These are phyloP conservation scores for Candida qinlingensis DNA, from an alignment of 805 yeast species.

Conservation along the genomic window DNA sequence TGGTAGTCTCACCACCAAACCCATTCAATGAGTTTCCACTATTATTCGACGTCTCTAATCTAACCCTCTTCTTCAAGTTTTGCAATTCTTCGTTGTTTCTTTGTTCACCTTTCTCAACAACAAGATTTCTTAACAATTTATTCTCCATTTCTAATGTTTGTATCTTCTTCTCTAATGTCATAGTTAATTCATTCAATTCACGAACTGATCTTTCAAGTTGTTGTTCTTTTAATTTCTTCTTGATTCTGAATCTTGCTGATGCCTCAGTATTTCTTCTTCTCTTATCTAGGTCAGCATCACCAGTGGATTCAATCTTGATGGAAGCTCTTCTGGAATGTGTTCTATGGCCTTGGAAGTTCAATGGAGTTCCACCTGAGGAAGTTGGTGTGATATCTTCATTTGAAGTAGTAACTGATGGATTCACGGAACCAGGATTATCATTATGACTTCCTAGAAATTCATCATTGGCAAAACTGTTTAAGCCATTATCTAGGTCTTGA, in stretches of 20 bases:
- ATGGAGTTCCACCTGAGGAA: not conserved
- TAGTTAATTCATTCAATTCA: slow-evolving; percentile 65
- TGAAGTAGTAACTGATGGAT: slow-evolving; percentile 6
- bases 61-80: slow-evolving; percentile 43
- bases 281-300: slow-evolving; percentile 55
- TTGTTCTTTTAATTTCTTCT: slow-evolving; percentile 88
- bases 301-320: slow-evolving; percentile 16
- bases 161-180: slow-evolving; percentile 63
- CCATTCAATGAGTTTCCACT: not conserved
- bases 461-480: slow-evolving; percentile 1
- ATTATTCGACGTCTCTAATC: slow-evolving; percentile 2
- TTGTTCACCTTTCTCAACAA: slow-evolving; percentile 67
- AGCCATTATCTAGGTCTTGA: not conserved
- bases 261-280: slow-evolving; percentile 91
- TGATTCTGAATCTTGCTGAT: slow-evolving; percentile 86
- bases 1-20: not conserved
- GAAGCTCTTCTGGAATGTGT: slow-evolving; percentile 2
- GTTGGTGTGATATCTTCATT: not conserved
- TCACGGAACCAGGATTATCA: not conserved
- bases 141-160: slow-evolving; percentile 92
- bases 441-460: slow-evolving; percentile 1
- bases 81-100: slow-evolving; percentile 51
- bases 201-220: slow-evolving; percentile 76
- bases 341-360: not conserved
- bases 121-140: slow-evolving; percentile 73